Evolutionary conservation across 139 green algal species (phyloP).

Genomic region (Coelastrella sp.): DNA sequence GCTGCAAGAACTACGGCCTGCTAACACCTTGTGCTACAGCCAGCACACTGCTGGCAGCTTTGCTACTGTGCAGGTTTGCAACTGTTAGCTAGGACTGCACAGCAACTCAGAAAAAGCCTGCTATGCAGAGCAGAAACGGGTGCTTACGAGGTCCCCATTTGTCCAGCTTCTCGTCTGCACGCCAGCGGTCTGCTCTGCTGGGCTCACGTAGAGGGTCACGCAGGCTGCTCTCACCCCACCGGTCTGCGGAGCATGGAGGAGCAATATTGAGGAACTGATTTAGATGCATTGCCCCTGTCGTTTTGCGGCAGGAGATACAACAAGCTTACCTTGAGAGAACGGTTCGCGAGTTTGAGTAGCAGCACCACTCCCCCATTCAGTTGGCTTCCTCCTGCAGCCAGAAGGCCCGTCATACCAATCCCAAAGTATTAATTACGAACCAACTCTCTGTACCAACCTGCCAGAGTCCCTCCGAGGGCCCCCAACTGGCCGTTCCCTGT

Average conservation of each 20-base stretch:
- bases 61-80: too few relatives aligned
- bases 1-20: too few relatives aligned
- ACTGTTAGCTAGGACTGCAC: too few relatives aligned
- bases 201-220: background rate
- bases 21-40: too few relatives aligned
- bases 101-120: background rate
- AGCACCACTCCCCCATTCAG: constrained; percentile 13
- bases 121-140: background rate
- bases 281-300: background rate
- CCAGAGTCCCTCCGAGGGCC: constrained; percentile 7
- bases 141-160: constrained; percentile 27
- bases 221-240: constrained; percentile 6
- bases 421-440: too few relatives aligned
- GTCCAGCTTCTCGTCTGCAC: constrained; percentile 14
- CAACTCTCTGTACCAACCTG: background rate
- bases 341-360: constrained; percentile 5
- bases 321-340: background rate
- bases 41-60: too few relatives aligned
- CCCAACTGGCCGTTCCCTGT: constrained; percentile 24
- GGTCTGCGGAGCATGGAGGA: constrained; percentile 10
- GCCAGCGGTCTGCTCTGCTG: background rate
- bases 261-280: background rate
- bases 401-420: background rate
- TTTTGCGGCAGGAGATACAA: background rate
- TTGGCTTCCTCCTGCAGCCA: constrained; percentile 13